These are phyloP conservation scores for Pyrenophora graminea DNA, from an alignment of 2,329 filamentous ascomycete species.

Conservation along the genomic window DNA sequence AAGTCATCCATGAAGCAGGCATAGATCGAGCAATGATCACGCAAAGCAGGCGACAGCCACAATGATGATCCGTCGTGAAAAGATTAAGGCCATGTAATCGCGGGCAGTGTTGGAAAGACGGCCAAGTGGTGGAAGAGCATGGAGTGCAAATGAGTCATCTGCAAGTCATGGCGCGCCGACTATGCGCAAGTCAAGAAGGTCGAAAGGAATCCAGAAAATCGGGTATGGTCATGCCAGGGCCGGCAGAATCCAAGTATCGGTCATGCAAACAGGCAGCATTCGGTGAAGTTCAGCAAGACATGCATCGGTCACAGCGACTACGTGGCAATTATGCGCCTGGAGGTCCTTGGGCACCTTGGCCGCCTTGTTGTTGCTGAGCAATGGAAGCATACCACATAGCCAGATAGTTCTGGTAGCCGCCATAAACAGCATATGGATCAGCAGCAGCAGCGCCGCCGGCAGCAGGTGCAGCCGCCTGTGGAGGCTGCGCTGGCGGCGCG, in stretches of 20 bases:
- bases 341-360: constrained; percentile 36
- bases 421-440: constrained; percentile 73
- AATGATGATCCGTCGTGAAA: constrained; percentile 2
- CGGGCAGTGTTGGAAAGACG: constrained; percentile 6
- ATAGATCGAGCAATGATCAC: constrained; percentile 19
- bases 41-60: constrained; percentile 16
- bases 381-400: constrained; percentile 79
- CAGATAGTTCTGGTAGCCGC: constrained; percentile 80
- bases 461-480: constrained; percentile 42
- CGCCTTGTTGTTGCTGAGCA: constrained; percentile 55
- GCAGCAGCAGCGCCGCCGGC: constrained; percentile 54
- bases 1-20: constrained; percentile 16
- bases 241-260: constrained; percentile 33
- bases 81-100: constrained; percentile 7
- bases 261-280: constrained; percentile 48
- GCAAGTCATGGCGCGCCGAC: constrained; percentile 21
- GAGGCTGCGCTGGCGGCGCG: constrained; percentile 33
- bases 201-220: constrained; percentile 22
- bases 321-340: constrained; percentile 42
- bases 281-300: constrained; percentile 42
- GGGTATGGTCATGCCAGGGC: constrained; percentile 31
- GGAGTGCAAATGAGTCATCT: constrained; percentile 28
- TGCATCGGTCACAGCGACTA: constrained; percentile 42
- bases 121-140: constrained; percentile 10
- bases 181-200: constrained; percentile 27